Evolutionary conservation across 129 eudicot genomes (phyloP), one percentile per base, ranked within the genome.

Genomic region (Dittrichia graveolens): DNA sequence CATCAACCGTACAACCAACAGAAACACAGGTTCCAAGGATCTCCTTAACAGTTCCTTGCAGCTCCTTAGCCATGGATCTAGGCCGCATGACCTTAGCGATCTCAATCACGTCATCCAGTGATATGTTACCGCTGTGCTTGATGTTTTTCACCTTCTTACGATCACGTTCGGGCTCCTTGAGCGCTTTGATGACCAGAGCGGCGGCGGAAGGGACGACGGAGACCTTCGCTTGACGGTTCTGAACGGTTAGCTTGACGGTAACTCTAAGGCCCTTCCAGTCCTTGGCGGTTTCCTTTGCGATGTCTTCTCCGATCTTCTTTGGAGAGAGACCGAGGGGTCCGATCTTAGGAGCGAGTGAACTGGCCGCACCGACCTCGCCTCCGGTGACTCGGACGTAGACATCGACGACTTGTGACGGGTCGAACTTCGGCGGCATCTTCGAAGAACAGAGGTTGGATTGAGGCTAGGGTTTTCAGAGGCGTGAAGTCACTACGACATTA

Each of bases 231-330:
- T 90, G 96, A 46, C 96, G 91, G 64, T 90, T 87, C 75, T 87
- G 94, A 3, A 90, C 96, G 8, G 96, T 90, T 39, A 90, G 93
- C 80, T 90, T 90, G 71, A 87, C 93, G 40, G 96, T 90, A 53
- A 90, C 96, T 37, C 96, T 84, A 39, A 90, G 83, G 7, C 96
- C 96, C 79, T 90, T 90, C 91, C 94, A 87, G 85, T 90, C 91
- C 78, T 85, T 90, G 4, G 94, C 89, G 3, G 95, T 88, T 45
- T 88, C 95, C 56, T 88, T 88, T 6, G 94, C 94, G 31, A 88
- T 87, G 78, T 87, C 94, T 72, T 88, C 94, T 40, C 94, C 90
- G 72, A 88, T 88, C 55, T 88, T 88, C 75, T 88, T 85, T 2
- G 95, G 95, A 8, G 95, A 88, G 47, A 88, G 88, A 72, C 95